Evolutionary conservation across 345 rosid species (phyloP).

Genomic region (Heritiera fomes): DNA sequence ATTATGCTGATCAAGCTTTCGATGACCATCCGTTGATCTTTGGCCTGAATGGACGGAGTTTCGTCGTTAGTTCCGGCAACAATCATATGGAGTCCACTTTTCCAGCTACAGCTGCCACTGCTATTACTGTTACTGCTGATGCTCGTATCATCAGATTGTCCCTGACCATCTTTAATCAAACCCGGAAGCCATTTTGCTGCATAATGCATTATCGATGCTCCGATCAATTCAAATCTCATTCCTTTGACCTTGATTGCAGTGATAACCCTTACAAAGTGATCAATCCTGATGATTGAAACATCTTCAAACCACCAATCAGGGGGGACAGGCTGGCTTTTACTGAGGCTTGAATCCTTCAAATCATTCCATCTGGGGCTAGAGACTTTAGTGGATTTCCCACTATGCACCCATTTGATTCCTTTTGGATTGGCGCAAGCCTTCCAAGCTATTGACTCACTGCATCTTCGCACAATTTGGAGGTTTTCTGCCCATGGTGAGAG

Average conservation of each 20-base stretch:
- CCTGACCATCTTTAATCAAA: constrained; percentile 56
- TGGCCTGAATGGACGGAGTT: constrained; percentile 43
- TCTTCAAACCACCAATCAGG: constrained; percentile 99
- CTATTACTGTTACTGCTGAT: constrained; percentile 52
- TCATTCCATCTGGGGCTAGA: constrained; percentile 87
- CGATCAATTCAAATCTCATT: constrained; percentile 85
- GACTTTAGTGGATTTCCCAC: constrained; percentile 63
- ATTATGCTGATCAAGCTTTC: constrained; percentile 89
- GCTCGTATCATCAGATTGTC: constrained; percentile 57
- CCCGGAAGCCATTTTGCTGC: constrained; percentile 89
- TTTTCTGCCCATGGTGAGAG: constrained; percentile 98
- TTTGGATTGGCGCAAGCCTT: constrained; percentile 97
- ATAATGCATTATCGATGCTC: constrained; percentile 83
- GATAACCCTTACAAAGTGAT: constrained; percentile 88
- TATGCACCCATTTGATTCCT: constrained; percentile 92
- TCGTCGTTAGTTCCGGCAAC: constrained; percentile 64
- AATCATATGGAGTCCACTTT: constrained; percentile 88
- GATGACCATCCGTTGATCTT: constrained; percentile 84
- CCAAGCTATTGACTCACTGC: constrained; percentile 99
- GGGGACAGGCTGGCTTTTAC: constrained; percentile 72
- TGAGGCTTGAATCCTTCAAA: constrained; percentile 72
- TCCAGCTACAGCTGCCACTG: constrained; percentile 65
- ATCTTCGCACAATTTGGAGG: constrained; percentile 89
- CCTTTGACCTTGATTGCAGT: constrained; percentile 98
- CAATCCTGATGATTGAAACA: constrained; percentile 82